Evolutionary conservation across 306 rosid genomes (phyloP), one percentile per base, ranked within the genome.

Genomic region (Astragalus glycyphyllos): DNA sequence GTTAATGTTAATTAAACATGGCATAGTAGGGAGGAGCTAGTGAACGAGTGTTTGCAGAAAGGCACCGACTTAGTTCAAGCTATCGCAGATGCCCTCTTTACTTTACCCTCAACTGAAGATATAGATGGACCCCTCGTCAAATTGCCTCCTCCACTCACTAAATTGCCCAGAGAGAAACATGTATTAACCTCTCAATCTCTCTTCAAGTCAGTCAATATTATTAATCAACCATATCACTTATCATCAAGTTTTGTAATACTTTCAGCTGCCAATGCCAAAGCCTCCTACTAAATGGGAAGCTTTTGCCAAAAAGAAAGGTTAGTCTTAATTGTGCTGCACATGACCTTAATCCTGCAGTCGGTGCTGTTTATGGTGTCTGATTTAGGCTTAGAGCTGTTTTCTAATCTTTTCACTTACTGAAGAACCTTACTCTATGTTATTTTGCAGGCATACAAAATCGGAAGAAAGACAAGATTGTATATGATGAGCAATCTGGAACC

Each of bases 211-310:
- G 13, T 47, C 0, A 47, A 13, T 13, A 4, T 11, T 26, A 0
- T 32, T 58, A 58, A 58, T 31, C 42, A 31, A 5, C 11, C 11
- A 40, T 49, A n/a, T 29, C 12, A 4, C n/a, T 66, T 68, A 17
- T 81, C 48, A 73, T 73, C 2, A 46, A 35, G 2, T 69, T 31
- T 12, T 58, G 3, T 70, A 5, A 74, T 75, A 23, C 44, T 82
- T 66, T 13, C 60, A 94, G 99, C 68, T 94, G 3, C 99, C 99
- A 71, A 82, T 65, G 82, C 95, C 95, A 51, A 80, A 80, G 68
- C 92, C 97, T 79, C 97, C 96, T 4, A 89, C 99, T 5, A 94
- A 89, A 74, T 94, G 99, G 98, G 95, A 94, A 78, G 4, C 0
- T 29, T 94, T 94, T 79, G 99, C 97, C 41, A 55, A 94, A 75